phyloP scores from a whole-genome alignment of 148 eudicot genomes.

The Rhododendron vialii region DNA sequence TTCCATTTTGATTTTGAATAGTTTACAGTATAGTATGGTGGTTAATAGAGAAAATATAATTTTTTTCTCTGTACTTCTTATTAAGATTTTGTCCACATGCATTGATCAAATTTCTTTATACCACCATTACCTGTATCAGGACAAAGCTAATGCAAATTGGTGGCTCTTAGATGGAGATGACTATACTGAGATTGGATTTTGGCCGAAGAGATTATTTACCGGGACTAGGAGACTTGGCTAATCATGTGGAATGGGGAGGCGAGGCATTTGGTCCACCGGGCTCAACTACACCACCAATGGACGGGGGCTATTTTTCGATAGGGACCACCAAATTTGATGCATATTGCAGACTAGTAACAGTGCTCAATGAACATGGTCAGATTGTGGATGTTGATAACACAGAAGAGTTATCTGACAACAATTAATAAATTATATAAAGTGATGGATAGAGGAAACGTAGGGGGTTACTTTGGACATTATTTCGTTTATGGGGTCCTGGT shows the following conservation, averaged over 20 bases:
- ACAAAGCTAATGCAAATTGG: too few species aligned
- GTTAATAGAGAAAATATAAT: too few species aligned
- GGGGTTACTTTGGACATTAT: too few species aligned
- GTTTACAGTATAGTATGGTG: too few species aligned
- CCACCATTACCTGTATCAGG: too few species aligned
- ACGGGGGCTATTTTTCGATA: not conserved
- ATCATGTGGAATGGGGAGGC: not conserved
- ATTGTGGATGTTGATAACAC: not conserved
- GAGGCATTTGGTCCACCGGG: not conserved
- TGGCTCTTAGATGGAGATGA: not conserved
- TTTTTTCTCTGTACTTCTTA: too few species aligned
- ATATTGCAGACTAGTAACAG: accelerated
- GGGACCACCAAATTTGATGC: not conserved
- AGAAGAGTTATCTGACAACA: not conserved
- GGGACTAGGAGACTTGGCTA: not conserved
- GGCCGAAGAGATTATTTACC: not conserved
- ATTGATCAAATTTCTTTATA: too few species aligned
- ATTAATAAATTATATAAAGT: too few species aligned
- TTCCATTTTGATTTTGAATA: too few species aligned
- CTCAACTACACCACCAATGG: not conserved
- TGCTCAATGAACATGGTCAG: not conserved
- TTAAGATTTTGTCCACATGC: too few species aligned
- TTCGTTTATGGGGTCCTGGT: too few species aligned
- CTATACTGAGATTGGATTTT: not conserved
- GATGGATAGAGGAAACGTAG: too few species aligned